Evolutionary conservation across 2,329 filamentous ascomycete species (phyloP).

Genomic region (Exserohilum rostratum): DNA sequence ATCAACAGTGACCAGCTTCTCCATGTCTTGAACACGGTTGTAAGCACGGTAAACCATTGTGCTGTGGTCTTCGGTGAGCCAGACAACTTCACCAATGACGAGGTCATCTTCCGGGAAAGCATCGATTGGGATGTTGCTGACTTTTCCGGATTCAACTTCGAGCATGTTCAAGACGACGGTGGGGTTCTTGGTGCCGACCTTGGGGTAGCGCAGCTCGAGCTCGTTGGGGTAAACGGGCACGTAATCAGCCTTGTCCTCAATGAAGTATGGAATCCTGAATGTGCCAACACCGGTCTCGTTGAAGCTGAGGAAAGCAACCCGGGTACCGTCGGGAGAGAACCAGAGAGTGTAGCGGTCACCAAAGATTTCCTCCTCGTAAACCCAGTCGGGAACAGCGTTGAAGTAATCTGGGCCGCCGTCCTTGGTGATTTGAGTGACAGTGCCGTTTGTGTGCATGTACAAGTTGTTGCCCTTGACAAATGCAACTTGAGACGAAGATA

Average conservation of each 20-base stretch:
- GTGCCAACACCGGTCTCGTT: constrained; percentile 71
- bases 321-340: constrained; percentile 63
- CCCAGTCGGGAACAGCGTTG: constrained; percentile 68
- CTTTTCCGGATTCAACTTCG: constrained; percentile 56
- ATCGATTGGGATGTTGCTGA: constrained; percentile 58
- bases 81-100: constrained; percentile 70
- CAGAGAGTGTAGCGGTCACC: constrained; percentile 59
- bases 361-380: constrained; percentile 66
- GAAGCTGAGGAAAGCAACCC: constrained; percentile 62
- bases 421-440: constrained; percentile 62
- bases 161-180: constrained; percentile 67
- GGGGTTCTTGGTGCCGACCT: constrained; percentile 71
- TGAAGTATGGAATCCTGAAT: constrained; percentile 71
- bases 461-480: constrained; percentile 72
- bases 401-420: constrained; percentile 68
- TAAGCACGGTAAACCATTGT: constrained; percentile 68
- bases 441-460: constrained; percentile 63
- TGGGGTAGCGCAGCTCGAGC: constrained; percentile 70
- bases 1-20: constrained; percentile 67
- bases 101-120: constrained; percentile 66
- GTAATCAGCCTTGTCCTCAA: constrained; percentile 59
- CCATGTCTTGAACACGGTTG: constrained; percentile 71
- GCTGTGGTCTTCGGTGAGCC: constrained; percentile 68
- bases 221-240: constrained; percentile 68
- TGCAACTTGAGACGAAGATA: constrained; percentile 62